Evolutionary conservation across 192 early-diverging fungal genomes (phyloP), one percentile per base, ranked within the genome.

Genomic region (Coemansia sp.): DNA sequence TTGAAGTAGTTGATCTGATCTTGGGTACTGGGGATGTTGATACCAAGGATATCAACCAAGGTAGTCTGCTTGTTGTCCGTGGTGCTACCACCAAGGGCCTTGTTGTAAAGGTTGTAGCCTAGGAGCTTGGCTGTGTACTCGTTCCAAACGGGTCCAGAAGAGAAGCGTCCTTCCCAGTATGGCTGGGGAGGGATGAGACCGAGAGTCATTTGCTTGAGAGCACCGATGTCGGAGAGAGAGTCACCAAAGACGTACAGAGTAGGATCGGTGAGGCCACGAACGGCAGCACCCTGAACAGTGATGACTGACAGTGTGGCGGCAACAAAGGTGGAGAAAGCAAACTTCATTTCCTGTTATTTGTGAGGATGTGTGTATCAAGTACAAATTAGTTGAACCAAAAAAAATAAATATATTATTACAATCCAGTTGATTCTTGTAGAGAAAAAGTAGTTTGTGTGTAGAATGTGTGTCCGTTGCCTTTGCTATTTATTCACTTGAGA

Each of bases 141-240:
- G 43, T 61, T 62, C 66, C 66, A 69, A 9, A 62, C 59, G 5
- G 58, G 59, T 2, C 66, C 59, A 0, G 49, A 54, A 0, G 53
- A 57, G 34, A 62, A 61, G 4, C 59, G 66, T 25, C 66, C 66
- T n/a, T 69, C 8, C 66, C 66, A 69, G 44, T 69, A 62, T 0
- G 59, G 56, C n/a, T 19, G 17, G 1, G 57, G 56, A 18, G 64
- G 63, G 10, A 66, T 9, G 26, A 67, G 33, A 5, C 58, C 58
- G 27, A 50, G 36, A 3, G 58, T 67, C 22, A 61, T 34, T 10
- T 60, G 37, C n/a, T 32, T 48, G 29, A 66, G 50, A 35, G 54
- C 57, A 7, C 66, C 66, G 23, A 58, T 17, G 27, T 69, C 66
- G 1, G 59, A 62, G 0, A 62, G 34, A 3, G 43, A 48, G 32